Evolutionary conservation across 805 yeast genomes (phyloP), one percentile per base, ranked within the genome.

Genomic region (Ogataea philodendri): DNA sequence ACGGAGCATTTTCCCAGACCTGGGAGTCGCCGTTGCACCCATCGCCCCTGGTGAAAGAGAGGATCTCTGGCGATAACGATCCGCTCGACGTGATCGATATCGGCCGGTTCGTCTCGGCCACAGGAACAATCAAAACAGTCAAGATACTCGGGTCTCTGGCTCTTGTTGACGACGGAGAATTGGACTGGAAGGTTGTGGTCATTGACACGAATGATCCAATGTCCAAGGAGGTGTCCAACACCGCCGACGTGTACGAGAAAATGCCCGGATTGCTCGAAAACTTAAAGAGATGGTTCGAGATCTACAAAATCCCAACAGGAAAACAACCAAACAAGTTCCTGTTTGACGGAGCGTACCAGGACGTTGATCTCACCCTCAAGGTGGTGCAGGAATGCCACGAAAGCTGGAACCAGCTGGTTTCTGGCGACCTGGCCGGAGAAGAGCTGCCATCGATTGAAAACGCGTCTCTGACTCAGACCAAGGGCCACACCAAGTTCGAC

Each of bases 1-100:
- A 86, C 56, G 94, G 96, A 28, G 90, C 94, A 3, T 69, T 85
- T 50, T 89, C 95, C 11, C 95, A 85, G 66, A 90, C 97, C 3
- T 90, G 97, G 97, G 98, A 90, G 63, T 95, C 93, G 57, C 94
- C 95, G n/a, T 75, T 81, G 40, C 67, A 66, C 34, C 53, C 47
- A 37, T 68, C 60, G 33, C 50, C 63, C 50, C 37, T 63, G 19
- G 70, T 59, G 41, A 66, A 74, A 41, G 52, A 54, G 5, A 61
- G 60, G 3, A 60, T 73, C 22, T 62, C 63, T 42, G 98, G 98
- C 43, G 98, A 90, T 65, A 85, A 87, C 56, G 98, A 90, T 62
- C 98, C 98, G 3, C 66, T 90, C 44, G 98, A 90, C 56, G 89
- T 89, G 29, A 80, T 96, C 56, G 98, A 90, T 54, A 86, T 90